A percentile compares a stretch with the other conserved stretches of the same genome.
phyloP scores from a whole-genome alignment of 2,329 filamentous ascomycete species.

The Colletotrichum camelliae region DNA sequence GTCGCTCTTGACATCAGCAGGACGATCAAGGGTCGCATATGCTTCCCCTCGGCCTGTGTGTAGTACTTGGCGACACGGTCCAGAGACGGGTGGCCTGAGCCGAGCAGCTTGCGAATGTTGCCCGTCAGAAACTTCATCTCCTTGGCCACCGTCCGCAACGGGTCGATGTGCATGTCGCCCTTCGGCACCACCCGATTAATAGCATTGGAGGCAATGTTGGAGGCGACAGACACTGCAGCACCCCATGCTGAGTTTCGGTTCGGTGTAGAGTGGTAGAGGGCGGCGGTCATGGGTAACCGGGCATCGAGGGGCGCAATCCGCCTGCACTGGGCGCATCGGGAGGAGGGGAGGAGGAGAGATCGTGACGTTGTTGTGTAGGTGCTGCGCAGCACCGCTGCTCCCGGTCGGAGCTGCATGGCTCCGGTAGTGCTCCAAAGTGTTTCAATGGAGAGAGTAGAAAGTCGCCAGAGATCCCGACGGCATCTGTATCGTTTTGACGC shows the following conservation, averaged over 20 bases:
- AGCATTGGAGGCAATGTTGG: conserved; percentile 74
- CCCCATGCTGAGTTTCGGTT: conserved; percentile 71
- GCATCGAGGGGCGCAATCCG: conserved; percentile 34
- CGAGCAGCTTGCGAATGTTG: conserved; percentile 91
- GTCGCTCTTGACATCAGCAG: conserved; percentile 96
- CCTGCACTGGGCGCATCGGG: conserved; percentile 40
- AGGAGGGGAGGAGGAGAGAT: conserved; percentile 22
- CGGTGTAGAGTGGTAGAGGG: conserved; percentile 49
- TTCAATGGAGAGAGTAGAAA: background rate
- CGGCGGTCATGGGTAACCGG: conserved; percentile 36
- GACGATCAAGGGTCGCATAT: conserved; percentile 92
- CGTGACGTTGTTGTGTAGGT: conserved; percentile 28
- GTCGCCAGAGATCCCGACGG: background rate
- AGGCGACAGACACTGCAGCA: conserved; percentile 73
- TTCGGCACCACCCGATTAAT: conserved; percentile 63
- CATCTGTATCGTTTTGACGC: background rate
- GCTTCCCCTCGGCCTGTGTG: conserved; percentile 94
- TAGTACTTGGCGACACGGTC: conserved; percentile 99
- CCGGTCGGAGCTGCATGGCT: conserved; percentile 60
- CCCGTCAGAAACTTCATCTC: conserved; percentile 96
- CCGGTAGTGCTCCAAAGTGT: conserved; percentile 25
- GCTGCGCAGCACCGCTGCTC: conserved; percentile 55
- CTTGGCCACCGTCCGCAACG: conserved; percentile 87
- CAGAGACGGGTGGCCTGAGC: conserved; percentile 91
- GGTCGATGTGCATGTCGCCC: conserved; percentile 79